These are phyloP conservation scores for Cryptococcus depauperatus DNA, from an alignment of 1,284 basidiomycete genomes.

Conservation along the genomic window DNA sequence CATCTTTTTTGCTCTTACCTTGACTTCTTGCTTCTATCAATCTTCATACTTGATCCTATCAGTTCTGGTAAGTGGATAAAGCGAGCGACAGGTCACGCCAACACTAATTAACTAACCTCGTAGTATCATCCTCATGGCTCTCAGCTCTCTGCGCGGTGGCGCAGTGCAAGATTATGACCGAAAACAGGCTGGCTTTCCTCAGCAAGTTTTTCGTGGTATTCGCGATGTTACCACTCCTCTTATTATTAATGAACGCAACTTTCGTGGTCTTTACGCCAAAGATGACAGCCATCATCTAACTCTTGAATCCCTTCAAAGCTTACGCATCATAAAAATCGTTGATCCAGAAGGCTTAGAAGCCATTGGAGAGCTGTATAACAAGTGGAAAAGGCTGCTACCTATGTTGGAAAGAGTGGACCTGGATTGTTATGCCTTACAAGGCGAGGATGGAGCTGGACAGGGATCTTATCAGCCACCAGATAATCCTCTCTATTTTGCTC, in stretches of 20 bases:
- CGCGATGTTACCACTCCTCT: not conserved
- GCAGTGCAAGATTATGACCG: too few relatives aligned
- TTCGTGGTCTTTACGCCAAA: not conserved
- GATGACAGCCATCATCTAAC: not conserved
- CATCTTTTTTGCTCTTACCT: too few relatives aligned
- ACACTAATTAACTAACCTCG: too few relatives aligned
- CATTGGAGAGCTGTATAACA: not conserved
- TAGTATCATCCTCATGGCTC: too few relatives aligned
- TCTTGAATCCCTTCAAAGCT: not conserved
- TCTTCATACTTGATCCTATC: too few relatives aligned
- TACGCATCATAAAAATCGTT: not conserved
- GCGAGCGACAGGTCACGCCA: too few relatives aligned
- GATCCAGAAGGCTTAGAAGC: not conserved
- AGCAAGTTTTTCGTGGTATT: too few relatives aligned
- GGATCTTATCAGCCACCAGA: not conserved
- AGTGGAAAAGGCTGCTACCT: not conserved
- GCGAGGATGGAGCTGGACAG: not conserved
- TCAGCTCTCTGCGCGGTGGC: too few relatives aligned
- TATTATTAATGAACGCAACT: not conserved
- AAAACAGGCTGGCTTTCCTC: too few relatives aligned
- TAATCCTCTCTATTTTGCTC: not conserved
- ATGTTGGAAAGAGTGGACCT: not conserved
- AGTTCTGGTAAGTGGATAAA: too few relatives aligned
- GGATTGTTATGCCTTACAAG: not conserved
- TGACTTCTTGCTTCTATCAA: too few relatives aligned